Base-by-base conservation (phyloP, 306 rosid genomes). In the Alnus rubra region DNA sequence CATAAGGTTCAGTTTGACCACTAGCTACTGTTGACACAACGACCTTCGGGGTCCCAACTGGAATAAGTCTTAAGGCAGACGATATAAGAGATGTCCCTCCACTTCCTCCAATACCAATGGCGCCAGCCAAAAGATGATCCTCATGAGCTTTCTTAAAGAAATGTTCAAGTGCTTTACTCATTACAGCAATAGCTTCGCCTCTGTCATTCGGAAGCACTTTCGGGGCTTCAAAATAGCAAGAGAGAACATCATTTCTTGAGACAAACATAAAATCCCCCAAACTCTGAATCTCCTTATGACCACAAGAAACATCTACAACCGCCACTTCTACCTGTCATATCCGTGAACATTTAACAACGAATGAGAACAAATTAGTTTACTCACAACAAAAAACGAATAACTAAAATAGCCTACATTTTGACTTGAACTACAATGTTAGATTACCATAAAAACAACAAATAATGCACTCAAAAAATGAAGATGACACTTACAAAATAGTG, bases 1-100 rank as follows among this genome's bases (percentile, higher is more conserved):
- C 84, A 39, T 91, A 94, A 74, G 90, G 94, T 47, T 90, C 93
- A 19, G 98, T 92, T 76, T 85, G 92, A 73, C 98, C 97, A 18
- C 97, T 94, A 45, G 98, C 97, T n/a, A 92, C 92, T 1, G 97
- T 94, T 8, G 97, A 94, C 12, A 94, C 92, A 9, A 94, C 86
- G 4, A 91, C 82, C 89, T 94, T 94, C 3, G 98, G 98, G 23
- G 88, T 79, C 74, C 98, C 97, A 75, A 94, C 73, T 4, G 94
- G 92, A 65, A 94, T 92, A 62, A 97, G 86, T 42, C 87, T 74
- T 55, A 91, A 79, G 15, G 92, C 87, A 33, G 88, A 74, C 11
- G 97, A 91, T 74, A 92, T 76, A 28, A 92, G 74, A 12, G 97
- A 90, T 11, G 98, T 94, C 52, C 97, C 98, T 69, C 93, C 98